Base-by-base conservation (phyloP, 257 asterid genomes). In the Datura wrightii region DNA sequence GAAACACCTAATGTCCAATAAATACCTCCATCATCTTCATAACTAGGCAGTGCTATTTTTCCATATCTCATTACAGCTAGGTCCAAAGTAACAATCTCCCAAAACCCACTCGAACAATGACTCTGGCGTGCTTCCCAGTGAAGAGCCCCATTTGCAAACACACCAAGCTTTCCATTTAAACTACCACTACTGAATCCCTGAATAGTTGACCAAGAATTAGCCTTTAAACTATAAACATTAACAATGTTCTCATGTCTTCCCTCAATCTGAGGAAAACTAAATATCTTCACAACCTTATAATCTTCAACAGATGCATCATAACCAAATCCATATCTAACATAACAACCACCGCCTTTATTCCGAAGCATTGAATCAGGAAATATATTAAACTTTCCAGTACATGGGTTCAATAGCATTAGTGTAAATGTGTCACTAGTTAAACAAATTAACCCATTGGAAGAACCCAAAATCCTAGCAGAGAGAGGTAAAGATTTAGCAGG, bases 401-500 rank as follows among this genome's bases (percentile, higher is more conserved):
- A 62, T 11, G 97, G 94, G 52, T 92, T 92, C 91, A 89, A 90
- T 39, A 93, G 3, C 44, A 86, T 54, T 78, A 92, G 48, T 3
- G 85, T 83, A 44, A 86, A 83, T 36, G 56, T 14, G 15, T 85
- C 86, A 60, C 71, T 3, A 2, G 58, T 67, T 8, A 92, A 46
- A 80, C 93, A 91, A 50, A 92, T 50, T 78, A 92, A 78, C 14
- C 96, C 97, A 83, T 93, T 89, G 58, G 90, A 90, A 71, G 93
- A 90, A 74, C 95, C 95, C 89, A 88, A 86, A 16, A 87, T 79
- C 89, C 88, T 19, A 53, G 60, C 80, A 11, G 42, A 34, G 2
- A 56, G 58, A 13, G 11, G 8, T 5, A 85, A 60, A 2, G 3
- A 18, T 66, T 42, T 55, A 53, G 56, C 19, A 3, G 90, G 72